Percentiles rank a stretch among this genome's conserved stretches.
These are phyloP conservation scores for Alternaria sp. DNA, from an alignment of 2,329 filamentous ascomycete species.

Conservation along the genomic window DNA sequence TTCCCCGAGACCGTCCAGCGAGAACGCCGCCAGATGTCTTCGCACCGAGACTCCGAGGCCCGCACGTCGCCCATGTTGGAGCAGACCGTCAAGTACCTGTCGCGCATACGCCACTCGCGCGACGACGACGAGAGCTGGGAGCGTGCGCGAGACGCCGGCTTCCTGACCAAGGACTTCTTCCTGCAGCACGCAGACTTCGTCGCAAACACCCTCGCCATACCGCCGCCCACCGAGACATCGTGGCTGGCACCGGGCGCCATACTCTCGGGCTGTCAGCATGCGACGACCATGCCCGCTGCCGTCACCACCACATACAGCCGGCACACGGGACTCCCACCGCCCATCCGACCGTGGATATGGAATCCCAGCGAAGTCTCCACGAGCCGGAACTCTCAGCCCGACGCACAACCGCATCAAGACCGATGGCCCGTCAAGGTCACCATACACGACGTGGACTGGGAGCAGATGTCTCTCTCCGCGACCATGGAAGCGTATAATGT, in stretches of 20 bases:
- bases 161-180: conserved; percentile 61
- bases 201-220: conserved; percentile 59
- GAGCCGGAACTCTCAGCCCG: conserved; percentile 25
- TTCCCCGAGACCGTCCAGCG: conserved; percentile 5
- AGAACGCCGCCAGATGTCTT: conserved; percentile 5
- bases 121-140: conserved; percentile 62
- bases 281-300: conserved; percentile 49
- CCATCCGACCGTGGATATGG: conserved; percentile 48
- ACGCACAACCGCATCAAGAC: conserved; percentile 54
- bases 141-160: conserved; percentile 60
- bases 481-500: conserved; percentile 76
- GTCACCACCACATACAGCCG: conserved; percentile 13
- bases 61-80: conserved; percentile 54
- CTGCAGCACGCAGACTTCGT: conserved; percentile 64
- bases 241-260: conserved; percentile 68
- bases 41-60: conserved; percentile 22
- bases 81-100: conserved; percentile 67
- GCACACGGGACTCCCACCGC: conserved; percentile 34
- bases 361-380: conserved; percentile 39
- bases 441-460: conserved; percentile 66
- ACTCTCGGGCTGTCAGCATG: conserved; percentile 68
- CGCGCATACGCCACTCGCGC: conserved; percentile 61
- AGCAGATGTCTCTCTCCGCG: conserved; percentile 67
- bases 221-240: conserved; percentile 61
- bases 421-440: conserved; percentile 72